Base-by-base conservation (phyloP, 2,329 filamentous ascomycete species). In the Chaetomiaceae sp. region DNA sequence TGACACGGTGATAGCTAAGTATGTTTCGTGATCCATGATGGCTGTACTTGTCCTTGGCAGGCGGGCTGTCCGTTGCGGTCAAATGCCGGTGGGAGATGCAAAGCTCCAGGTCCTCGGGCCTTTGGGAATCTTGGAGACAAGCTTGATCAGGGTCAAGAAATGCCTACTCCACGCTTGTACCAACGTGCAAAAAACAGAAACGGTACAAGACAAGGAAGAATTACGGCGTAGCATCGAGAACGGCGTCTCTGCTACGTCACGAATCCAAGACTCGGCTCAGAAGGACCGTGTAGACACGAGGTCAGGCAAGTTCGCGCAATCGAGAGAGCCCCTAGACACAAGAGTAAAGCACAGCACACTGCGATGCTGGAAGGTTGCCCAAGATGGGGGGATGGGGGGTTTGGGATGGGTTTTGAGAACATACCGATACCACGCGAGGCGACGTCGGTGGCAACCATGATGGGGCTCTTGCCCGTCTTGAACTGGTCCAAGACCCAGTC, bases 351-450 rank as follows among this genome's bases (percentile, higher is more conserved):
- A 90, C 84, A 82, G 79, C 78, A 81, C 74, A 68, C 71, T 71
- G 72, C 69, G 75, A 73, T 78, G 76, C 81, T 80, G 78, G 77
- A 78, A 75, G 75, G 78, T 78, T 56, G 62, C 62, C 56, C 39
- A 52, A 47, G 59, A 63, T 59, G 46, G 56, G 56, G 48, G 36
- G 43, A 11, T 12, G 61, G 63, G 66, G 65, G 60, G 59, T 62
- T 66, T 67, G 68, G 62, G 67, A 67, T 67, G 68, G 73, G 72
- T 72, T 75, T 76, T 76, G 80, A 78, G 83, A 88, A 92, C 91
- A 95, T 95, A 96, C 94, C 94, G 78, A 99, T 96, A 90, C 94
- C 94, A 91, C 94, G 94, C 71, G 94, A 97, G 77, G 94, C 94
- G 77, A 99, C 94, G 71, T 97, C 94, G 63, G 94, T 99, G 77